Base-by-base conservation (phyloP, 2,329 filamentous ascomycete species). In the Pseudogymnoascus sp. region DNA sequence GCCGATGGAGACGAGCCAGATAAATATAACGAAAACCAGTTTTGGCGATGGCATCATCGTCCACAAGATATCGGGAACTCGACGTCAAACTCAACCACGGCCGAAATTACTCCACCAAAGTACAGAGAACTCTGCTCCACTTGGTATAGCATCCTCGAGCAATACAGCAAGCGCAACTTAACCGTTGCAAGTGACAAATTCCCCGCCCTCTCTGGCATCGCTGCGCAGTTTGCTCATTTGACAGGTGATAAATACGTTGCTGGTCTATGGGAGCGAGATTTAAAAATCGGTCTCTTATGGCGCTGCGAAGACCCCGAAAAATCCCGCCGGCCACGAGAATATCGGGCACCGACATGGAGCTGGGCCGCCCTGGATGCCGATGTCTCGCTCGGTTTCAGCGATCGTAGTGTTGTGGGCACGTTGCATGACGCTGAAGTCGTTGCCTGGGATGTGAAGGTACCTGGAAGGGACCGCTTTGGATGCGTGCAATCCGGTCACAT, bases 191-290 rank as follows among this genome's bases (percentile, higher is more conserved):
- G 50, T 2, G 65, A 66, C 46, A 61, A 56, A 40, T 40, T 66
- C 12, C 65, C 65, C 7, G 65, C 50, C 7, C 33, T 66, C 6
- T 65, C 63, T 2, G 65, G 63, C 8, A 35, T 66, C 4, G 65
- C 65, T 16, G 41, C 59, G 5, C 50, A 65, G 28, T 61, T 63
- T 41, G 33, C 61, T 2, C 43, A 19, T 16, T 26, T 62, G 4
- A 50, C 64, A 3, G 37, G 53, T 31, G 65, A 66, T 41, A 11
- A 62, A 26, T 66, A 66, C 26, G n/a, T 65, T 8, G 61, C 61
- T 5, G 65, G 65, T 2, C 59, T 66, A 19, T 66, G 65, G 65
- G 61, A 61, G 41, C 8, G 38, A 22, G 63, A 66, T 53, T 46
- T 66, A 1, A 11, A 56, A n/a, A 10, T 19, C 2, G 61, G 62